Evolutionary conservation across 2,329 filamentous ascomycete genomes (phyloP), one percentile per base, ranked within the genome.

Genomic region (Trichoderma atroviride): DNA sequence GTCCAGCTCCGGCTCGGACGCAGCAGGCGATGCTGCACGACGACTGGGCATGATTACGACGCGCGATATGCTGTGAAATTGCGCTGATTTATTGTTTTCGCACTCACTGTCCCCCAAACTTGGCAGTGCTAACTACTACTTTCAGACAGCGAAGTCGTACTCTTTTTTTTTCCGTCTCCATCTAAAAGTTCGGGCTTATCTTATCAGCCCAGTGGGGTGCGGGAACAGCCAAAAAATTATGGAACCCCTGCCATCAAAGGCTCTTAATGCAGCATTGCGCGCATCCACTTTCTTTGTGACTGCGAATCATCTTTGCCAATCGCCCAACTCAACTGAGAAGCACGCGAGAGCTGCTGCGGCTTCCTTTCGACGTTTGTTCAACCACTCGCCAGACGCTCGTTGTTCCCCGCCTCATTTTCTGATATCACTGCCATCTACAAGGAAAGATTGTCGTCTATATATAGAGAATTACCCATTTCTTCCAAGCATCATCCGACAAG

Each of bases 1-100:
- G 76, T 99, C 96, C 76, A 96, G 89, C 77, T 97, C 96, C 73
- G 90, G 92, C 81, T 98, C 95, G 61, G 95, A 98, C 70, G 87
- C 85, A 60, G 93, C 89, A 70, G 95, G 96, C 55, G 96, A 98
- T 69, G 86, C 86, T 76, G 88, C 89, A 76, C 92, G 90, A 33
- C 65, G 90, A 35, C 65, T 47, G 81, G 87, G 86, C 93, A 96
- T 97, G 61, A 70, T 76, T 66, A 67, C 70, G 63, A 70, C 31
- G 64, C 67, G 65, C 52, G 56, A 24, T 37, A 40, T 16, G 31
- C 16, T 58, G 53, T 27, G 22, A 13, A 57, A 7, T 22, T 22
- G n/a, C 19, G 11, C 31, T 31, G 4, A 19, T 13, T 16, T 19
- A 6, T 43, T 56, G 57, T 10, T 56, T 43, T 33, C 59, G 22